Conservation (phyloP, 192 early-diverging fungal genomes). For the Entomortierella chlamydospora region DNA sequence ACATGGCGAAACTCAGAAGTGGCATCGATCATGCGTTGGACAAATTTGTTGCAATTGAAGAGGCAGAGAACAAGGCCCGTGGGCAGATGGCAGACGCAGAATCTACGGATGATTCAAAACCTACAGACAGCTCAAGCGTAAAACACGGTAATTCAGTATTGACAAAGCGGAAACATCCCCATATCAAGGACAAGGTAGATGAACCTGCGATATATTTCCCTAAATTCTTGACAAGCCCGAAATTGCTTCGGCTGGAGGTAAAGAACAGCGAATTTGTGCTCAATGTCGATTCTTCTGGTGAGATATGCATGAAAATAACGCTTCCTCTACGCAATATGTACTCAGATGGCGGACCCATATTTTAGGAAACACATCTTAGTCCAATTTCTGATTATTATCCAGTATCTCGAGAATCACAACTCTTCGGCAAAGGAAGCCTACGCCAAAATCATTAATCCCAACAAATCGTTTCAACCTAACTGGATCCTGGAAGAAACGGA, state of each 20-base stretch:
- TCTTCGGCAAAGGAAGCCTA: slow-evolving; percentile 58
- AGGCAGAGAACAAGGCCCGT: slow-evolving; percentile 22
- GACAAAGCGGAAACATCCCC: slow-evolving; percentile 24
- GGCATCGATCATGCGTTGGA: slow-evolving; percentile 53
- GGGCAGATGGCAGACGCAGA: slow-evolving; percentile 19
- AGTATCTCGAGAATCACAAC: slow-evolving; percentile 72
- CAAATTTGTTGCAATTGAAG: slow-evolving; percentile 43
- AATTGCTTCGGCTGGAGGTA: slow-evolving; percentile 82
- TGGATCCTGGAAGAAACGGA: slow-evolving; percentile 54
- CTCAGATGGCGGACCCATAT: slow-evolving; percentile 80
- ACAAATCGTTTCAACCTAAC: slow-evolving; percentile 67
- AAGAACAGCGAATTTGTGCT: background rate
- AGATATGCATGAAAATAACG: too few relatives aligned
- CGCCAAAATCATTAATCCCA: slow-evolving; percentile 59
- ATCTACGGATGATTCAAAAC: background rate
- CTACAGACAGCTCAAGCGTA: background rate
- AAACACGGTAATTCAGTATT: background rate
- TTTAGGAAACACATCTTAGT: slow-evolving; percentile 90
- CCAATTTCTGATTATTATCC: slow-evolving; percentile 88
- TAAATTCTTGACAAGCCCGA: slow-evolving; percentile 78
- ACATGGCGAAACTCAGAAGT: slow-evolving; percentile 25
- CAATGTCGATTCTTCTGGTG: too few relatives aligned
- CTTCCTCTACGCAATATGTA: too few relatives aligned
- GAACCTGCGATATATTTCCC: slow-evolving; percentile 63
- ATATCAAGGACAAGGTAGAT: background rate